A percentile compares a stretch with the other conserved stretches of the same genome.
phyloP scores from a whole-genome alignment of 345 rosid species.

The Hibiscus tridactylites region DNA sequence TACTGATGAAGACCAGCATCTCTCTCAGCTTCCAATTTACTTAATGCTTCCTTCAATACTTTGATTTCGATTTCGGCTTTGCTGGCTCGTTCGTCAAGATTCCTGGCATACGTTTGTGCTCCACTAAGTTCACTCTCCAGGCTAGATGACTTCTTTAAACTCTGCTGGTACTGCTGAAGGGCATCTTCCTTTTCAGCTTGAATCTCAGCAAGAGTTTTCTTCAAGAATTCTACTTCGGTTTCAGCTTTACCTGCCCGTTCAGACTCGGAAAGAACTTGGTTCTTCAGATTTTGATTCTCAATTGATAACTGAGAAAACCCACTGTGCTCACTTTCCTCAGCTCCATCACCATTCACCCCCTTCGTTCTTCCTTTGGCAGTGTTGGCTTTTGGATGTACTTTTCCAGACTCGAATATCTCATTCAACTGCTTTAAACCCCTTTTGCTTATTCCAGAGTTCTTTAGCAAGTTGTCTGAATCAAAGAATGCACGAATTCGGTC shows the following conservation, averaged over 20 bases:
- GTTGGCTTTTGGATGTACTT: conserved; percentile 13
- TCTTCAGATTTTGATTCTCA: conserved; percentile 32
- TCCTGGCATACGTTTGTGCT: conserved; percentile 52
- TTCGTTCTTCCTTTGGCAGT: conserved; percentile 19
- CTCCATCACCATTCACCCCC: conserved; percentile 21
- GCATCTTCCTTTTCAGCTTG: conserved; percentile 68
- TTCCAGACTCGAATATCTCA: conserved; percentile 34
- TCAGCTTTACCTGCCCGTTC: conserved; percentile 43
- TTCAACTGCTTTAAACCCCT: conserved; percentile 65
- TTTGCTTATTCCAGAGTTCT: conserved; percentile 31
- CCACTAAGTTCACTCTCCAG: conserved; percentile 55
- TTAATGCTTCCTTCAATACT: conserved; percentile 57
- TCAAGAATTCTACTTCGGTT: conserved; percentile 47
- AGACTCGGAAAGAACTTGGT: conserved; percentile 24
- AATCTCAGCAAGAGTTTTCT: conserved; percentile 54
- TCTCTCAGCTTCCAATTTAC: conserved; percentile 59
- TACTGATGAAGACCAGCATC: conserved; percentile 60
- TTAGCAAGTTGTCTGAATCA: conserved; percentile 38
- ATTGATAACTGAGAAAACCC: conserved; percentile 27
- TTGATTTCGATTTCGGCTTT: conserved; percentile 69
- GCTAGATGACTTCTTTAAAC: conserved; percentile 51
- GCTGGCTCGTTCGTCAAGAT: conserved; percentile 62
- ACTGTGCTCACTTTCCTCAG: conserved; percentile 27
- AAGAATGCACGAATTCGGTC: conserved; percentile 33
- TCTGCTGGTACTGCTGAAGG: conserved; percentile 52